Conservation (phyloP, 192 early-diverging fungal genomes). For the Chytriomyces hyalinus region DNA sequence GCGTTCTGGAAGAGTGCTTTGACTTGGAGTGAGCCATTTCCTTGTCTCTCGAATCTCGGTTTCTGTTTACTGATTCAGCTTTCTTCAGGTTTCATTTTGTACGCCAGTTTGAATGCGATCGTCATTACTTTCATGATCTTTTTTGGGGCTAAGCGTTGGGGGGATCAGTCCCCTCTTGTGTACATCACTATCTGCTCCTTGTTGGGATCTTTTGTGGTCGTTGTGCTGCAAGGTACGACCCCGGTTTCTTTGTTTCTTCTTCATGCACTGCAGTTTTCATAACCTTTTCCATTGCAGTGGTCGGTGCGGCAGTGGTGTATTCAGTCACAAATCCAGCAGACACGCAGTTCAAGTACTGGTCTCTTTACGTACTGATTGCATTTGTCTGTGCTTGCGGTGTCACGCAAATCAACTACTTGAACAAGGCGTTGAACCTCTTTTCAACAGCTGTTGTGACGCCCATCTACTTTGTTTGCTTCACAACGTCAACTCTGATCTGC, state of each 20-base stretch:
- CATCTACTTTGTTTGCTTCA: conserved; percentile 98
- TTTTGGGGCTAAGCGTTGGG: conserved; percentile 76
- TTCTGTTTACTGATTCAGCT: background rate
- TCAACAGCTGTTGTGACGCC: conserved; percentile 74
- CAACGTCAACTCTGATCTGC: conserved; percentile 91
- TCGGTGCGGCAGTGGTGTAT: conserved; percentile 90
- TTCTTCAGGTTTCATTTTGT: conserved; percentile 76
- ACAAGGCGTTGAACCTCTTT: conserved; percentile 93
- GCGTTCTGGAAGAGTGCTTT: background rate
- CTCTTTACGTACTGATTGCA: conserved; percentile 86
- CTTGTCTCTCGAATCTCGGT: background rate
- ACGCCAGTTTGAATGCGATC: conserved; percentile 70
- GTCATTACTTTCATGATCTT: conserved; percentile 70
- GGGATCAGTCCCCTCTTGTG: conserved; percentile 80
- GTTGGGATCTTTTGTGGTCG: conserved; percentile 79
- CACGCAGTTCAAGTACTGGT: conserved; percentile 89
- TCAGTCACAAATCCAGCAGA: conserved; percentile 91
- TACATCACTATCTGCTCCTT: conserved; percentile 96
- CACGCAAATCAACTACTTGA: conserved; percentile 98
- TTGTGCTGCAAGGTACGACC: background rate
- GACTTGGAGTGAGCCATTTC: conserved; percentile 32
- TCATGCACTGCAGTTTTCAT: background rate
- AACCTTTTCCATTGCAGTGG: conserved; percentile 58
- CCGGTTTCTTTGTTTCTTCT: too few relatives aligned
- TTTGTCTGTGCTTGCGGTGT: conserved; percentile 81